Evolutionary conservation across 23 red algal species (phyloP), one percentile per base, ranked within the genome.

Genomic region (Gracilariopsis chorda): DNA sequence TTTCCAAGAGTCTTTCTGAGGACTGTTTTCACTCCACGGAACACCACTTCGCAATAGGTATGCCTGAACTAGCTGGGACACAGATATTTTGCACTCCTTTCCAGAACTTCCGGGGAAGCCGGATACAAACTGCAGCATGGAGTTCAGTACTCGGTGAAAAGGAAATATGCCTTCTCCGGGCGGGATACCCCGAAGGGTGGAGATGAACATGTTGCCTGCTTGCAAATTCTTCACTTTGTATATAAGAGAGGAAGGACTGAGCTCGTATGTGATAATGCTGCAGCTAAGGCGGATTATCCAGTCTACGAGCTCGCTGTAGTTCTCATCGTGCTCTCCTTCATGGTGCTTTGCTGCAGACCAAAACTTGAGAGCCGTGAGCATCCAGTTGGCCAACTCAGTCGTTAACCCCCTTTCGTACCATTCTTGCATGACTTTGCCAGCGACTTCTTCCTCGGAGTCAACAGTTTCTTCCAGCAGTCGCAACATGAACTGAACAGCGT

Each of bases 171-270:
- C 20, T 9, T 35, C 32, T 14, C 47, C 67, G 28, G 28, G 6
- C 10, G 2, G 6, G 40, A 23, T 28, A 23, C 39, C 25, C 42
- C 47, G 37, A 46, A 73, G 67, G 7, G 8, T 46, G 30, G 67
- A 47, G 28, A 73, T 73, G 37, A 73, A 73, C 17, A 73, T 28
- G 19, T 23, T 73, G 3, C 25, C 19, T 33, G 67, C 13, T 14
- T 36, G 28, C 14, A 73, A 23, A 16, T 73, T 73, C 37, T 73
- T 46, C 9, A 73, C 67, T 47, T 36, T 73, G 36, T 36, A 73
- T 46, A 73, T 73, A 34, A 73, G 47, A 25, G 67, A 73, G n/a
- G 32, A 46, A 21, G 67, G 67, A 34, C 67, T 73, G 28, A 73
- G 32, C 67, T 73, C 67, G 28, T 73, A 73, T 12, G 47, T 35